Percentiles rank a stretch among this genome's conserved stretches.
phyloP scores from a whole-genome alignment of 1,284 basidiomycete genomes.

The Hortiboletus rubellus region DNA sequence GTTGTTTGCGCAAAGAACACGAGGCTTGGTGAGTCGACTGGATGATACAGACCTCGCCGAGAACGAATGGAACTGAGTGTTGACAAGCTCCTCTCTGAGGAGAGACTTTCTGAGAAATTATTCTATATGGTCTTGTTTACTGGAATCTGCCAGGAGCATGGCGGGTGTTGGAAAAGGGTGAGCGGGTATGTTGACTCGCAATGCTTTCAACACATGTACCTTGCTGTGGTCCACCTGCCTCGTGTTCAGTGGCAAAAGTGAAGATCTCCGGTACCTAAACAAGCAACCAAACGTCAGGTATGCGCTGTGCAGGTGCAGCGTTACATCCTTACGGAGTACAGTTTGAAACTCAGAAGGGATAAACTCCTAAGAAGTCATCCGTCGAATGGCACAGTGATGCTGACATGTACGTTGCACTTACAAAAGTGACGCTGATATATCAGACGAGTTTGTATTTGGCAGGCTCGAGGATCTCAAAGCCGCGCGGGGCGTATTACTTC shows the following conservation, averaged over 20 bases:
- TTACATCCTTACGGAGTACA: no score
- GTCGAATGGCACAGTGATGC: no score
- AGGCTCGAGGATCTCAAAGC: no score
- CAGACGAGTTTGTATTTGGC: no score
- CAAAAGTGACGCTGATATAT: no score
- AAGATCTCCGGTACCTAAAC: not conserved
- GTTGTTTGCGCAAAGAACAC: conserved; percentile 27
- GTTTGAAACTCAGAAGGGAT: no score
- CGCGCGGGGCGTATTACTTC: no score
- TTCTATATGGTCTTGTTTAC: conserved; percentile 11
- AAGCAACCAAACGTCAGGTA: not conserved
- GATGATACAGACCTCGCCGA: conserved; percentile 19
- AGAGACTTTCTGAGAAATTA: conserved; percentile 29
- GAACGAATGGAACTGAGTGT: conserved; percentile 34
- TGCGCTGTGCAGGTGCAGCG: no score
- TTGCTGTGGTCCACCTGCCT: not conserved
- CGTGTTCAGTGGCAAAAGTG: not conserved
- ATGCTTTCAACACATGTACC: not conserved
- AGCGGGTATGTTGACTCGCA: not conserved
- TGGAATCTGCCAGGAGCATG: not conserved
- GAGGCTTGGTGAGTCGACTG: conserved; percentile 14
- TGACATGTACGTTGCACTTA: no score
- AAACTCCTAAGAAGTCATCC: no score
- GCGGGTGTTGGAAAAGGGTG: not conserved
- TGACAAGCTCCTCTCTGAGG: conserved; percentile 27